Base-by-base conservation (phyloP, 2,329 filamentous ascomycete genomes). In the Calonectria montana region DNA sequence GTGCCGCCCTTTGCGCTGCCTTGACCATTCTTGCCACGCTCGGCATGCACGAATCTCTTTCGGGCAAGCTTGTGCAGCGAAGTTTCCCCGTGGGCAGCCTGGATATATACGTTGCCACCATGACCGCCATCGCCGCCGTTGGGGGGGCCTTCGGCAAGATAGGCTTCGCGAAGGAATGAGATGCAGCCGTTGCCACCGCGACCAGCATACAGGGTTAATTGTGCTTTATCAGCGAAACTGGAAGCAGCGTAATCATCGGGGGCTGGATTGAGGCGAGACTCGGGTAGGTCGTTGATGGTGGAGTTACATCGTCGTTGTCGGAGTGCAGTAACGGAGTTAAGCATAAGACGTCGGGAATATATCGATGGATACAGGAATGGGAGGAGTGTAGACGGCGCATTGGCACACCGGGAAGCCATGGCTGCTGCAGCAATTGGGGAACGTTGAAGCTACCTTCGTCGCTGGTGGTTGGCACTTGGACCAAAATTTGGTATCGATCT, bases 81-180 rank as follows among this genome's bases (percentile, higher is more conserved):
- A 0, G 95, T 98, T 83, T 98, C 94, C 71, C 95, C 95, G 67
- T 94, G 92, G 1, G 97, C 91, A 9, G 97, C 96, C 84, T 98
- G 96, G 70, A 99, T 97, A 82, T 97, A 98, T 76, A 99, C 88
- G 78, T 94, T 97, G 45, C 97, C 97, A 73, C 97, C 97, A 68
- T 91, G 93, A 5, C 97, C 97, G 48, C 97, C 97, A 81, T 99
- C 95, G 71, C 97, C 97, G 61, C 97, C 97, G 82, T 99, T 98
- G 12, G 97, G 91, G 13, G 97, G 97, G 0, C 97, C 97, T 75
- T 97, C 92, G 53, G 92, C 91, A 35, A 98, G 88, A 83, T 94
- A 98, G 74, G 96, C 96, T 79, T 99, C 97, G 23, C 96, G 93
- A 50, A 97, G 86, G 81, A 98, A 99, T 0, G 97, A 97, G 63